Evolutionary conservation across 176 grass and related monocot genomes (phyloP).

Genomic region (Musa itinerans): DNA sequence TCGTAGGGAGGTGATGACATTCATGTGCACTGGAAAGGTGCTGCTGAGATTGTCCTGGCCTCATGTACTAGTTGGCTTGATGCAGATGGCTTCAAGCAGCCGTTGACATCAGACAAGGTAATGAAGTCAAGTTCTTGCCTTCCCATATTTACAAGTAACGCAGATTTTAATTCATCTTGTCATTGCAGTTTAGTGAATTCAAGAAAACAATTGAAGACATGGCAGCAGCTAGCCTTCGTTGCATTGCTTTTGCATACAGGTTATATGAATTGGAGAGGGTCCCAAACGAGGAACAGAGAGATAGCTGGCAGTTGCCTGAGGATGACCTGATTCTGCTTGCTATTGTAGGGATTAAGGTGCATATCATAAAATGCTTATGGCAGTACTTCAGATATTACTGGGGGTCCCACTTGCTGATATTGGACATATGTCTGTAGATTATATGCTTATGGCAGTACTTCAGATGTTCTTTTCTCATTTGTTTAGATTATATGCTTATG

Average conservation of each 20-base stretch:
- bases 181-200: conserved; percentile 55
- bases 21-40: conserved; percentile 95
- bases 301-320: conserved; percentile 73
- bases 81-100: conserved; percentile 42
- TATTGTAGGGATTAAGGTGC: conserved; percentile 86
- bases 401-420: not conserved
- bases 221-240: conserved; percentile 67
- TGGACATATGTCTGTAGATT: not conserved
- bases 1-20: conserved; percentile 57
- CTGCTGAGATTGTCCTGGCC: conserved; percentile 83
- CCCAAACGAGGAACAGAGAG: conserved; percentile 68
- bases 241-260: conserved; percentile 85
- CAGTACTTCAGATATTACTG: not conserved
- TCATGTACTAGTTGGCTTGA: conserved; percentile 73
- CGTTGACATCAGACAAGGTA: conserved; percentile 63
- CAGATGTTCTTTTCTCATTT: not conserved
- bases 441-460: no score
- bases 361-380: not conserved
- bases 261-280: conserved; percentile 41
- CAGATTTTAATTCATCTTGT: not conserved
- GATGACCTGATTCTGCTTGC: conserved; percentile 65
- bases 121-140: not conserved
- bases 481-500: not conserved
- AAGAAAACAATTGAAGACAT: conserved; percentile 80
- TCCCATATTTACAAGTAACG: not conserved